Conservation (phyloP, 441 rosid genomes). For the Aleurites moluccanus region DNA sequence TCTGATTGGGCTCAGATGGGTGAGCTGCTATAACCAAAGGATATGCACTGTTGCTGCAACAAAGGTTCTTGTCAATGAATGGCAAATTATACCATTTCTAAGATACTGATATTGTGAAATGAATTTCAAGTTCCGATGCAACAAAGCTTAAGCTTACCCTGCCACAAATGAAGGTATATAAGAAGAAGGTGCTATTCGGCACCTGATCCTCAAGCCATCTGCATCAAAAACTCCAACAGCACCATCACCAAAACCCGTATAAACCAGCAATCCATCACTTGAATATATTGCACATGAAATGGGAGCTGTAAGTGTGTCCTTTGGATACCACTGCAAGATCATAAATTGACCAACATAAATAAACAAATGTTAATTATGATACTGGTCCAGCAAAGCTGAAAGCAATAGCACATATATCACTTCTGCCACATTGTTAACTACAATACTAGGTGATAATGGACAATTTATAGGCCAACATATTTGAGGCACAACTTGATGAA, state of each 20-base stretch:
- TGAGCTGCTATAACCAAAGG: constrained; percentile 54
- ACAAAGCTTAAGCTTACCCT: constrained; percentile 30
- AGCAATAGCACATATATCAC: neutral
- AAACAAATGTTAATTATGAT: neutral
- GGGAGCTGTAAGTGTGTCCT: constrained; percentile 46
- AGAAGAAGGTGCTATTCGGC: constrained; percentile 57
- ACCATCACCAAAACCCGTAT: constrained; percentile 58
- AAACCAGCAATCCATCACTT: constrained; percentile 47
- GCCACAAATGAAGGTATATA: constrained; percentile 39
- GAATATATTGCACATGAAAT: constrained; percentile 60
- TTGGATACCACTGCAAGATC: constrained; percentile 55
- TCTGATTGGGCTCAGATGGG: constrained; percentile 56
- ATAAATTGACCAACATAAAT: neutral
- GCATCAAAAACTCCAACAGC: constrained; percentile 59
- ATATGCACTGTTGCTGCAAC: constrained; percentile 29
- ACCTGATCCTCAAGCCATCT: constrained; percentile 46
- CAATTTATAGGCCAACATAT: neutral
- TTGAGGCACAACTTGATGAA: neutral
- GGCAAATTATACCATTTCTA: neutral
- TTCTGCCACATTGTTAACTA: neutral
- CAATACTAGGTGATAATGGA: neutral
- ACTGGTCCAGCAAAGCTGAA: neutral
- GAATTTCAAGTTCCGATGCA: neutral
- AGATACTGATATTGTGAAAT: neutral
- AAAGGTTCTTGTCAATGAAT: neutral